These are phyloP conservation scores for Aspergillus ustus DNA, from an alignment of 2,329 filamentous ascomycete genomes.

Conservation along the genomic window DNA sequence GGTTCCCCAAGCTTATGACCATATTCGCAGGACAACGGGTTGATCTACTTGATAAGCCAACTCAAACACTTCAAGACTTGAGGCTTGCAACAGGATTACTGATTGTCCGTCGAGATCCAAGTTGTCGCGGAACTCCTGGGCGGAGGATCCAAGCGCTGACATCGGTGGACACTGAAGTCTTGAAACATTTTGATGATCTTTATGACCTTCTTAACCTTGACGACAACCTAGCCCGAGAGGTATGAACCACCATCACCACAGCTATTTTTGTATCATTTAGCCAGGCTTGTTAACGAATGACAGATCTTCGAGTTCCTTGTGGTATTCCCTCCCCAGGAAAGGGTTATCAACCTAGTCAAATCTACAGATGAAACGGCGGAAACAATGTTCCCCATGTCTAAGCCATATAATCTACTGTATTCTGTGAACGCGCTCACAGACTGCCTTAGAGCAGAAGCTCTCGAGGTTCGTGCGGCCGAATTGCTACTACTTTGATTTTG, in stretches of 20 bases:
- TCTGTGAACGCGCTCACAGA: slow-evolving; percentile 69
- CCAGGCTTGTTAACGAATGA: slow-evolving; percentile 16
- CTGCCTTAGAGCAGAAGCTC: slow-evolving; percentile 58
- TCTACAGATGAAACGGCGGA: slow-evolving; percentile 57
- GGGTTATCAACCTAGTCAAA: slow-evolving; percentile 64
- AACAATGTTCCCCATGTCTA: slow-evolving; percentile 69
- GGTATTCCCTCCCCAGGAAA: slow-evolving; percentile 70
- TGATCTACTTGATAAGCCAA: slow-evolving; percentile 62
- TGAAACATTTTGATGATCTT: slow-evolving; percentile 80
- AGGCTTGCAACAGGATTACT: slow-evolving; percentile 68
- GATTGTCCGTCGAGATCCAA: slow-evolving; percentile 64
- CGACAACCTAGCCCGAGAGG: slow-evolving; percentile 70
- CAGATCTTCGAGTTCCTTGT: slow-evolving; percentile 72
- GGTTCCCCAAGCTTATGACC: slow-evolving; percentile 75
- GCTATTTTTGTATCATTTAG: not conserved
- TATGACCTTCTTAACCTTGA: slow-evolving; percentile 80
- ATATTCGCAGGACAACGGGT: slow-evolving; percentile 73
- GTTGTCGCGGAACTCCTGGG: slow-evolving; percentile 43
- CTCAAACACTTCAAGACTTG: slow-evolving; percentile 70
- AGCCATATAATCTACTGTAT: slow-evolving; percentile 76
- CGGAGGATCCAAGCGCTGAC: slow-evolving; percentile 56
- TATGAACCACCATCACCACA: slow-evolving; percentile 40
- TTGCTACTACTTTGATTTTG: not conserved
- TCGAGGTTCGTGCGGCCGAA: slow-evolving; percentile 34
- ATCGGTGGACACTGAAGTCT: slow-evolving; percentile 75